phyloP scores from a whole-genome alignment of 306 rosid species.

The Begonia loranthoides region DNA sequence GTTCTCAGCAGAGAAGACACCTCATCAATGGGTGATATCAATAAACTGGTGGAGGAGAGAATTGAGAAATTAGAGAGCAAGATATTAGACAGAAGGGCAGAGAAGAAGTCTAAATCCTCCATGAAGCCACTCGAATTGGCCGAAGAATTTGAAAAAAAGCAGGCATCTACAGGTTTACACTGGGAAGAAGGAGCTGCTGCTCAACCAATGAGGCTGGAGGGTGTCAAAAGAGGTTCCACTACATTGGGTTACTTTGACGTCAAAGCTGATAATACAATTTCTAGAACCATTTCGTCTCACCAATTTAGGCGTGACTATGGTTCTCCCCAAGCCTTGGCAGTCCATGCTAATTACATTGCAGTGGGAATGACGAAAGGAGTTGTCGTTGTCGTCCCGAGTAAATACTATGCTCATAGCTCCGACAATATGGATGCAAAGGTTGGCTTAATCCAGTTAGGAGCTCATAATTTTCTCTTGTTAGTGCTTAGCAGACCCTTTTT shows the following conservation, averaged over 20 bases:
- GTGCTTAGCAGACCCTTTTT: neutral
- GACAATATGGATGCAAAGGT: constrained; percentile 86
- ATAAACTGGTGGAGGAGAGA: constrained; percentile 52
- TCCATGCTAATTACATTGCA: constrained; percentile 71
- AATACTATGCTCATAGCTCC: constrained; percentile 59
- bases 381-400: constrained; percentile 59
- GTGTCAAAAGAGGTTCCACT: constrained; percentile 70
- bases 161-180: constrained; percentile 82
- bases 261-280: constrained; percentile 48
- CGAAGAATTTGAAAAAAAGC: constrained; percentile 78
- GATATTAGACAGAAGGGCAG: constrained; percentile 27
- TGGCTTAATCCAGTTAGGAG: neutral
- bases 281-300: constrained; percentile 53
- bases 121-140: constrained; percentile 71
- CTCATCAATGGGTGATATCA: constrained; percentile 29
- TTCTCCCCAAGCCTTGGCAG: constrained; percentile 74
- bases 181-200: constrained; percentile 99
- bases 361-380: constrained; percentile 88
- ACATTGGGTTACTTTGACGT: constrained; percentile 73
- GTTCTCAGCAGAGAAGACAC: constrained; percentile 20
- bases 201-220: constrained; percentile 96
- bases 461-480: neutral
- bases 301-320: constrained; percentile 78
- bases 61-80: constrained; percentile 47
- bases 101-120: constrained; percentile 23